Base-by-base conservation (phyloP, 176 grass and related monocot genomes). In the Oryza brachyantha region DNA sequence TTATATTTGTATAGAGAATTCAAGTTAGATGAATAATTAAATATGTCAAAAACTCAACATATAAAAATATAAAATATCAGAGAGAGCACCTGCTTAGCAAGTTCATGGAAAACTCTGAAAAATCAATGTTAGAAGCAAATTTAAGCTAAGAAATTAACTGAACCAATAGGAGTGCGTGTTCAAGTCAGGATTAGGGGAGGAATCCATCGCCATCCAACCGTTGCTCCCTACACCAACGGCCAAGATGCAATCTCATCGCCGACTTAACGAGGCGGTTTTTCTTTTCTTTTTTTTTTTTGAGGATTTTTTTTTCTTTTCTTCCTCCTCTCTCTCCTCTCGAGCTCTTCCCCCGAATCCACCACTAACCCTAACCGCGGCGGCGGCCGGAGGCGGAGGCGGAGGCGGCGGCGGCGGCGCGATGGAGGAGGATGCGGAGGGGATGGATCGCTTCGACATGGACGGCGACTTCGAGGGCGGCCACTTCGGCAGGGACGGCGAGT, bases 401-500 rank as follows among this genome's bases (percentile, higher is more conserved):
- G n/a, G n/a, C 0, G 52, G 3, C 0, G 29, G 40, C 22, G 62
- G 26, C 12, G 29, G 3, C 24, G 70, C 28, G 54, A 97, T 97
- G 94, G 87, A 74, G 74, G 89, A 92, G 64, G 94, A 89, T 3
- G 75, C 78, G 21, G 76, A 97, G 63, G 91, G 92, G 17, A 86
- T 89, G 85, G 91, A 93, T 58, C 84, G 87, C 12, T 86, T 93
- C 79, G 79, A 84, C 58, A 90, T 97, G 86, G 86, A 97, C 13
- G 83, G 82, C 35, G 88, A 93, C 66, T 93, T 73, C 58, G 90
- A 93, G 80, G 91, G 94, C 58, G 87, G 94, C 13, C 40, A 28
- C 16, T 97, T 94, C 71, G 79, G 59, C 58, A 79, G 89, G 60
- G 94, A 94, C 59, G 91, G 87, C 31, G 94, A 94, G 84, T 94